Conservation (phyloP, 2,329 filamentous ascomycete species). For the Diaporthe ilicicola region DNA sequence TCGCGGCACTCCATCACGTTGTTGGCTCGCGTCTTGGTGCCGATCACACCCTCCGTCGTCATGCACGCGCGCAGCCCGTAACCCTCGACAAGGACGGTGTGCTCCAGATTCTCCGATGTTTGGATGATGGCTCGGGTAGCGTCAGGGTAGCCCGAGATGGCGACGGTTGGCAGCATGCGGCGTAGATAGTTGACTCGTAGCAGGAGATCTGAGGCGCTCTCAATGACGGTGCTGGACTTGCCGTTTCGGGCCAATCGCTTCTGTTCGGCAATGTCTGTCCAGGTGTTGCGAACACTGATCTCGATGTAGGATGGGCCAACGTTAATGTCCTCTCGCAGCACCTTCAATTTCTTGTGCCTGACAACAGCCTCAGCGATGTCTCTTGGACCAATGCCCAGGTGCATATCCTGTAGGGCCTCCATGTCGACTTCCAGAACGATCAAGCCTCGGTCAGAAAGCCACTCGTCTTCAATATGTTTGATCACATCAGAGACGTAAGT, state of each 20-base stretch:
- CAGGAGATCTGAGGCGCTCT: slow-evolving; percentile 70
- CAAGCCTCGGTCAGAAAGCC: slow-evolving; percentile 79
- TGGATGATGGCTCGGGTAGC: slow-evolving; percentile 89
- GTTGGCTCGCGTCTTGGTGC: slow-evolving; percentile 79
- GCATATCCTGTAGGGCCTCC: slow-evolving; percentile 79
- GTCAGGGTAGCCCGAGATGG: slow-evolving; percentile 89
- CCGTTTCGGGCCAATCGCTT: slow-evolving; percentile 55
- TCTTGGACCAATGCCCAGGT: slow-evolving; percentile 77
- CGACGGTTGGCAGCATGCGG: slow-evolving; percentile 80
- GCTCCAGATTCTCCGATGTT: slow-evolving; percentile 73
- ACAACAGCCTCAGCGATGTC: slow-evolving; percentile 83
- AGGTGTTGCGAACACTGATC: slow-evolving; percentile 71
- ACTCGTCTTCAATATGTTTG: slow-evolving; percentile 85
- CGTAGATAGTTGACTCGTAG: slow-evolving; percentile 87
- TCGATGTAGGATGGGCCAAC: slow-evolving; percentile 72
- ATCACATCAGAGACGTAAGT: slow-evolving; percentile 87
- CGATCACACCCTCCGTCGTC: slow-evolving; percentile 90
- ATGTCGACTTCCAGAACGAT: slow-evolving; percentile 85
- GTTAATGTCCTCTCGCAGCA: slow-evolving; percentile 71
- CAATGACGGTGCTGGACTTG: slow-evolving; percentile 51
- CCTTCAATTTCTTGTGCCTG: slow-evolving; percentile 82
- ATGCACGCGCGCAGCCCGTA: slow-evolving; percentile 91
- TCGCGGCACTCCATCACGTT: slow-evolving; percentile 89
- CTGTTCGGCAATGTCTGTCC: slow-evolving; percentile 55
- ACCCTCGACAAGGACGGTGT: slow-evolving; percentile 88